Conservation (phyloP, 2,329 filamentous ascomycete species). For the Paraconiothyrium brasiliense region DNA sequence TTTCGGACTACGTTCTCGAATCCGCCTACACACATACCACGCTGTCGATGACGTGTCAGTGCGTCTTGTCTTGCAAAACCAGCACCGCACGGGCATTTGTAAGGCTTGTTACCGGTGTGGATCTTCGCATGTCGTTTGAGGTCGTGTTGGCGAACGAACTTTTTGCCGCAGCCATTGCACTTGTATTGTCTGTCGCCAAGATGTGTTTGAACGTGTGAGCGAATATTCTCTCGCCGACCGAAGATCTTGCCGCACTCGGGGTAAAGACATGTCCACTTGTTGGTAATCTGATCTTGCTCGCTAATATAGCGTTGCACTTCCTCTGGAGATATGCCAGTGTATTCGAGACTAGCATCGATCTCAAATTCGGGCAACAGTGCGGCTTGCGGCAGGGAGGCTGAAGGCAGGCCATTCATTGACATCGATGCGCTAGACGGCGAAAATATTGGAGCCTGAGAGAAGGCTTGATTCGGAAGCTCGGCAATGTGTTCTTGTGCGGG, state of each 20-base stretch:
- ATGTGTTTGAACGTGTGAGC: slow-evolving; percentile 97
- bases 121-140: slow-evolving; percentile 98
- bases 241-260: slow-evolving; percentile 87
- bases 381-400: slow-evolving; percentile 20
- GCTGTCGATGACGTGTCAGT: slow-evolving; percentile 89
- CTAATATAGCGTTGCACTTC: slow-evolving; percentile 67
- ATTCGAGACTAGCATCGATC: slow-evolving; percentile 70
- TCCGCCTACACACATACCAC: slow-evolving; percentile 95
- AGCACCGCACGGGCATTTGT: slow-evolving; percentile 92
- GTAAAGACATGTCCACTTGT: slow-evolving; percentile 60
- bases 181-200: slow-evolving; percentile 95
- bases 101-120: slow-evolving; percentile 94
- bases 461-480: slow-evolving; percentile 41
- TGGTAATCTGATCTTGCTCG: slow-evolving; percentile 54
- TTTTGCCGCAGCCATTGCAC: slow-evolving; percentile 92
- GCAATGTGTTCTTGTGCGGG: slow-evolving; percentile 39
- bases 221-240: slow-evolving; percentile 98
- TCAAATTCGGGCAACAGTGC: slow-evolving; percentile 56
- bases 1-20: slow-evolving; percentile 82
- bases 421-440: slow-evolving; percentile 35
- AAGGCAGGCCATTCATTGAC: slow-evolving; percentile 29
- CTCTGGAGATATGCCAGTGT: slow-evolving; percentile 87
- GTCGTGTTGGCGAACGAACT: slow-evolving; percentile 96
- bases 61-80: slow-evolving; percentile 96
- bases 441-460: slow-evolving; percentile 43